These are phyloP conservation scores for Aphanocladium album DNA, from an alignment of 2,329 filamentous ascomycete genomes.

Conservation along the genomic window DNA sequence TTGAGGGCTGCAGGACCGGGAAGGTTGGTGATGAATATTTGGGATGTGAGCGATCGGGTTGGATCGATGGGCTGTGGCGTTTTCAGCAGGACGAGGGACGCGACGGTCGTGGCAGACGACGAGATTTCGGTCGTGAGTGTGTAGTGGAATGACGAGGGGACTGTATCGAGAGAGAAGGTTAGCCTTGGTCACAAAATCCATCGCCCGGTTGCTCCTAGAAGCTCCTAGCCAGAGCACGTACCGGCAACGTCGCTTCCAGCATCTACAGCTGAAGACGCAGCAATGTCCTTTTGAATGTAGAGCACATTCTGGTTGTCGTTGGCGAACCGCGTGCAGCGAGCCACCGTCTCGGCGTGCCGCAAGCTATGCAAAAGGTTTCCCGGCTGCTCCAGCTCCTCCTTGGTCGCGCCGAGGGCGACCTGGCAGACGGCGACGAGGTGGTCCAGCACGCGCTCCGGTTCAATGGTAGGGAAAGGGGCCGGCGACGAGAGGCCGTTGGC, in stretches of 20 bases:
- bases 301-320: constrained; percentile 81
- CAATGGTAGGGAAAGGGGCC: constrained; percentile 51
- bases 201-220: neutral
- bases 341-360: constrained; percentile 71
- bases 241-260: constrained; percentile 43
- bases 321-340: constrained; percentile 84
- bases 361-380: constrained; percentile 77
- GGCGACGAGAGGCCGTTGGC: constrained; percentile 41
- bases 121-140: constrained; percentile 77
- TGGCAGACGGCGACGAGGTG: constrained; percentile 67
- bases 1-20: constrained; percentile 72
- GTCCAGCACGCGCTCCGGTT: constrained; percentile 65
- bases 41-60: constrained; percentile 72
- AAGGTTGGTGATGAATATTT: constrained; percentile 90
- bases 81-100: constrained; percentile 87
- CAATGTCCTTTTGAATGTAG: constrained; percentile 83
- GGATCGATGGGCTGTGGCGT: constrained; percentile 83
- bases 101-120: constrained; percentile 71
- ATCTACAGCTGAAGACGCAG: constrained; percentile 47
- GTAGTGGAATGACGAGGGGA: constrained; percentile 62
- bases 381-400: constrained; percentile 70
- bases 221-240: constrained; percentile 25
- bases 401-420: constrained; percentile 68
- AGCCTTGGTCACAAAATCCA: neutral
- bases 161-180: constrained; percentile 23